Conservation (phyloP, 371 early-diverging fungal species). For the Zychaea mexicana region DNA sequence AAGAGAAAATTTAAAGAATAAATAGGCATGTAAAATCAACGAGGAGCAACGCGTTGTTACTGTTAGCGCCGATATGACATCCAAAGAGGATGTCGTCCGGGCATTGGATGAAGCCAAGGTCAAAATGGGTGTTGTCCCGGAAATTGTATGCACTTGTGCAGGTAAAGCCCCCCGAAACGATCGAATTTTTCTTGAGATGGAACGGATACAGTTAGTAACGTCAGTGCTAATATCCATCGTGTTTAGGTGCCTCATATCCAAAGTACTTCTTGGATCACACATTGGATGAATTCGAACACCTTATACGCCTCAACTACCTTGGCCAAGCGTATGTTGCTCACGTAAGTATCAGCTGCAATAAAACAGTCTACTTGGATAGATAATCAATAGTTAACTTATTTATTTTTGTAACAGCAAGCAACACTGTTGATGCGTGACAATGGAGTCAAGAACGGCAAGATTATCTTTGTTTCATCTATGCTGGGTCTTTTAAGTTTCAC, state of each 20-base stretch:
- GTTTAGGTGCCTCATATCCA: constrained; percentile 63
- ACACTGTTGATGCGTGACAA: constrained; percentile 66
- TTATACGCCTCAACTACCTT: constrained; percentile 80
- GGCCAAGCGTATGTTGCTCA: constrained; percentile 80
- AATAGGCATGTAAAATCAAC: constrained; percentile 13
- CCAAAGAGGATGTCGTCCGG: constrained; percentile 50
- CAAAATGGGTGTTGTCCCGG: constrained; percentile 60
- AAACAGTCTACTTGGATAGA: too few relatives aligned
- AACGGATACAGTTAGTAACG: too few relatives aligned
- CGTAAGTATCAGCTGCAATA: constrained; percentile 50
- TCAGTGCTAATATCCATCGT: too few relatives aligned
- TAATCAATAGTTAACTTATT: too few relatives aligned
- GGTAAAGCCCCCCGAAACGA: too few relatives aligned
- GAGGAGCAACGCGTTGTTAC: constrained; percentile 48
- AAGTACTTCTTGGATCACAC: constrained; percentile 74
- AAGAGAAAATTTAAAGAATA: not conserved
- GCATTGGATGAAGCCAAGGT: constrained; percentile 68
- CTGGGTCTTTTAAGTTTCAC: constrained; percentile 76
- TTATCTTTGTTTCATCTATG: constrained; percentile 83
- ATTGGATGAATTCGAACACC: constrained; percentile 60
- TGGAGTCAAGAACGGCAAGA: constrained; percentile 61
- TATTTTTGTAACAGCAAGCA: constrained; percentile 50
- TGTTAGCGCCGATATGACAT: constrained; percentile 67
- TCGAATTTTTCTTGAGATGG: too few relatives aligned
- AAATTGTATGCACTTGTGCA: constrained; percentile 82